Evolutionary conservation across 2,329 filamentous ascomycete genomes (phyloP).

Genomic region (Exophiala oligosperma): DNA sequence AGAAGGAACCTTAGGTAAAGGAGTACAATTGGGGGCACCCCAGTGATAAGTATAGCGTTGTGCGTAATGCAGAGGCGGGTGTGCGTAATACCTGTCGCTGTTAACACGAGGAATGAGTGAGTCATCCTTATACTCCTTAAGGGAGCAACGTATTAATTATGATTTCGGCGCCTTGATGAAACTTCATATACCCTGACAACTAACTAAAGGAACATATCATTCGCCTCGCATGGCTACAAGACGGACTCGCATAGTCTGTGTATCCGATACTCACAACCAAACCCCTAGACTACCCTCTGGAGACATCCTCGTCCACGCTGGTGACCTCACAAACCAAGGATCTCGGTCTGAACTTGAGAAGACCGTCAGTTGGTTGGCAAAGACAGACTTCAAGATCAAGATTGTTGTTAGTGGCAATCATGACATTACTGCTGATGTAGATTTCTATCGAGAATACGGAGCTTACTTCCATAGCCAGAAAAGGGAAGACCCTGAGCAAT

Average conservation of each 20-base stretch:
- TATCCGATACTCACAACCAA: conserved; percentile 49
- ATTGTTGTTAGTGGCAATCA: conserved; percentile 52
- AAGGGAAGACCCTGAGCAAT: conserved; percentile 46
- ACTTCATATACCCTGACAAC: background rate
- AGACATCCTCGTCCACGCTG: conserved; percentile 51
- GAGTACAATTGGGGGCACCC: background rate
- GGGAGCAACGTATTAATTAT: too few species aligned
- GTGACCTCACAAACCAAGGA: conserved; percentile 51
- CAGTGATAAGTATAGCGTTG: too few species aligned
- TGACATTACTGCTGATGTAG: conserved; percentile 34
- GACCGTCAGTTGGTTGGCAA: conserved; percentile 44
- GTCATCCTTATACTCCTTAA: too few species aligned
- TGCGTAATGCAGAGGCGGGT: too few species aligned
- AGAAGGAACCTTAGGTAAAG: background rate
- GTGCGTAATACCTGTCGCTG: too few species aligned
- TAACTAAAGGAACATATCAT: background rate
- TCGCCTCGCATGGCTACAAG: conserved; percentile 17
- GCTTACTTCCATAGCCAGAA: conserved; percentile 44
- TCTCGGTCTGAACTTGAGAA: conserved; percentile 43
- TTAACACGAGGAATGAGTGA: too few species aligned
- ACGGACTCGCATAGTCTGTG: conserved; percentile 37
- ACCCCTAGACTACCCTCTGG: conserved; percentile 41
- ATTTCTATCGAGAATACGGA: conserved; percentile 47
- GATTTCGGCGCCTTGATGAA: too few species aligned
- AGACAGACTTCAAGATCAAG: conserved; percentile 45